Evolutionary conservation across 2,329 filamentous ascomycete species (phyloP), one percentile per base, ranked within the genome.

Genomic region (Colletotrichum eremochloae): DNA sequence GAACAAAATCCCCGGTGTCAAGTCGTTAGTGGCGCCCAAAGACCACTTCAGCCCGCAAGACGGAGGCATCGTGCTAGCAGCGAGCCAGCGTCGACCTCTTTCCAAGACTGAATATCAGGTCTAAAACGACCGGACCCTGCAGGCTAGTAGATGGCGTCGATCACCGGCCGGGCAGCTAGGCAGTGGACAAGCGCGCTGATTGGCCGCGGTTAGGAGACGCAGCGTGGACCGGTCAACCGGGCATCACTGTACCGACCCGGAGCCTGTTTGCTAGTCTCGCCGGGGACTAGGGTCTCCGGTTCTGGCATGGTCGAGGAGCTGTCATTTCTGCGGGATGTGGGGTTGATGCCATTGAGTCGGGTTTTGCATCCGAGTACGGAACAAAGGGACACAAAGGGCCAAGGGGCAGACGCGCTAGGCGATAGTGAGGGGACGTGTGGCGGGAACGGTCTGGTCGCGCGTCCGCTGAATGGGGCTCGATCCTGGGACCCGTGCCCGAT

Each of bases 1-100:
- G 31, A 36, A 20, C 33, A 5, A 18, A 9, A 15, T 24, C 18
- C 29, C 11, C n/a, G 11, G n/a, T n/a, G n/a, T 38, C 38, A n/a
- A 33, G 56, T 53, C 57, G 31, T 58, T 53, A 52, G 68, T 68
- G 58, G 52, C 44, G 58, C 33, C 56, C 48, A 14, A 24, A 20
- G 24, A 58, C 36, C 29, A 3, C 38, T 31, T 56, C 57, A 68
- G 68, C 52, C 67, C 15, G 38, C 20, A 9, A 14, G 33, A 36
- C 36, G 61, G 50, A 53, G 33, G 33, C 56, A 31, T 62, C 24
- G 33, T 14, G 9, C 5, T 15, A n/a, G 29, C 20, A 31, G 38
- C 11, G 6, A 15, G 12, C 29, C 36, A 56, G 62, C 50, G 11
- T 36, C 50, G 48, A 14, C 12, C n/a, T 33, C 48, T 7, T 36